These are phyloP conservation scores for Mediolabrus comicus DNA, from an alignment of 108 stramenopile genomes.

Conservation along the genomic window DNA sequence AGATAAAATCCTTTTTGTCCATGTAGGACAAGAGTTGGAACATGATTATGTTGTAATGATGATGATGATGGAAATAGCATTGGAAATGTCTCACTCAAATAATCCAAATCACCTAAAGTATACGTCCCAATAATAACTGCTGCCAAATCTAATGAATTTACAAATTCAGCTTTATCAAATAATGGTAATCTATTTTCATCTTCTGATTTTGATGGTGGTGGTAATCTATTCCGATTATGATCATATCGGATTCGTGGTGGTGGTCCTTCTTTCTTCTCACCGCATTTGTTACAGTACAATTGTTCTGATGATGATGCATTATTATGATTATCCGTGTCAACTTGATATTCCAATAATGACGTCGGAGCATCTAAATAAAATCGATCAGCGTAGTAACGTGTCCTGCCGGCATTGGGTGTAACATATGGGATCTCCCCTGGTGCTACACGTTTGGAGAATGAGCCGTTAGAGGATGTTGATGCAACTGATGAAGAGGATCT, in stretches of 20 bases:
- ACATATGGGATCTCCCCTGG: constrained; percentile 42
- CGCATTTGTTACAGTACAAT: constrained; percentile 37
- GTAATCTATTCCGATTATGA: background rate
- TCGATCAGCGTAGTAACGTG: constrained; percentile 47
- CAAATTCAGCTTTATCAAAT: constrained; percentile 61
- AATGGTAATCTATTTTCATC: constrained; percentile 35
- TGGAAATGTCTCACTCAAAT: constrained; percentile 31
- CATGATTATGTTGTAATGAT: constrained; percentile 4
- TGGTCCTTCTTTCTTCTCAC: constrained; percentile 17
- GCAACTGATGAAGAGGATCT: background rate
- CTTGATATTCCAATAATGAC: constrained; percentile 31
- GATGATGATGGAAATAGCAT: constrained; percentile 37
- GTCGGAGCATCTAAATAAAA: constrained; percentile 49
- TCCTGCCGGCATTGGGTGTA: constrained; percentile 23
- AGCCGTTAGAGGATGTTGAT: background rate
- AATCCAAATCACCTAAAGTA: constrained; percentile 39
- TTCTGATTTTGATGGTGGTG: constrained; percentile 7
- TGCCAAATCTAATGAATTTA: constrained; percentile 61
- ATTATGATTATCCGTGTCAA: background rate
- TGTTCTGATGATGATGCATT: background rate
- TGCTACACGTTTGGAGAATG: background rate
- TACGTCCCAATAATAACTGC: constrained; percentile 75
- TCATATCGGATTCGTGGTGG: background rate
- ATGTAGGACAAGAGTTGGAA: constrained; percentile 78
- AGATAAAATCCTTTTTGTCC: constrained; percentile 56